phyloP scores from a whole-genome alignment of 371 early-diverging fungal species.

The Mucor circinelloides region DNA sequence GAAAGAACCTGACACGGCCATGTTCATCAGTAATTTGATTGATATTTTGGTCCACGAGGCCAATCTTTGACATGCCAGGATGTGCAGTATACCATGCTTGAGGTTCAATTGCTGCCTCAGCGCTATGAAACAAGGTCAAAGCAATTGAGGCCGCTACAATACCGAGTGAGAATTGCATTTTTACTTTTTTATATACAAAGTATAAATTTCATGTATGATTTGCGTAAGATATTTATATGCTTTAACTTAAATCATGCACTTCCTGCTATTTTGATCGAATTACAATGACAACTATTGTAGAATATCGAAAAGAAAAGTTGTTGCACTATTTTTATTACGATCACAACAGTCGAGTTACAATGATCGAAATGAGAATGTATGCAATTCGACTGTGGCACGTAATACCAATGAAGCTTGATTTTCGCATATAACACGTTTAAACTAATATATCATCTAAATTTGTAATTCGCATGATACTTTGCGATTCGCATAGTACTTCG shows the following conservation, averaged over 20 bases:
- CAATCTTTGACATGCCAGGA: constrained; percentile 36
- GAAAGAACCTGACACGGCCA: constrained; percentile 45
- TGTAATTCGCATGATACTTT: too few relatives aligned
- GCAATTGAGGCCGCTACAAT: not conserved
- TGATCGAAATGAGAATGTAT: not conserved
- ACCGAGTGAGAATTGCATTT: not conserved
- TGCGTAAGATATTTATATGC: not conserved
- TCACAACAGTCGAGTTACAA: not conserved
- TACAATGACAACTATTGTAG: not conserved
- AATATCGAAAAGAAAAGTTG: not conserved
- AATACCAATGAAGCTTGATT: not conserved
- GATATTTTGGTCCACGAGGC: constrained; percentile 31
- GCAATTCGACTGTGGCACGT: not conserved
- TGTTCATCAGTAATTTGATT: constrained; percentile 37
- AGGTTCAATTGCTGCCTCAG: not conserved
- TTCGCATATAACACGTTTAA: not conserved
- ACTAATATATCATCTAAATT: not conserved
- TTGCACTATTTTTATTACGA: not conserved
- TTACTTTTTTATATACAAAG: not conserved
- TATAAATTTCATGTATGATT: not conserved
- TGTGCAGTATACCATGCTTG: constrained; percentile 1
- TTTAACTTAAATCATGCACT: not conserved
- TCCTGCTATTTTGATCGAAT: not conserved
- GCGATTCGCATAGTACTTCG: too few relatives aligned
- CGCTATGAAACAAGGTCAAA: not conserved